phyloP scores from a whole-genome alignment of 768 basidiomycete species.

The Termitomyces sp. region DNA sequence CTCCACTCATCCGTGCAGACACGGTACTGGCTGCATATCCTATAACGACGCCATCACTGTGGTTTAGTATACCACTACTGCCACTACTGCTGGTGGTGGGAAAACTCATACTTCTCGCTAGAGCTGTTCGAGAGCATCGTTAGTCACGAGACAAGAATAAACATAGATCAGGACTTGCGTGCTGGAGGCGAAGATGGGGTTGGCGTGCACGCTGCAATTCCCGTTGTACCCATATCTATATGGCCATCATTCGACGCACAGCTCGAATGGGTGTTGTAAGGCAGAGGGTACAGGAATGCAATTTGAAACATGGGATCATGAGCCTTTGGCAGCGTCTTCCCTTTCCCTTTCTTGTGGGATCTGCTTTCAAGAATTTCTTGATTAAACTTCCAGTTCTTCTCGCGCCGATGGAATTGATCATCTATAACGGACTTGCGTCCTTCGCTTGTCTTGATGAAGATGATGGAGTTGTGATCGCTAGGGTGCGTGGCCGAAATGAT shows the following conservation, averaged over 20 bases:
- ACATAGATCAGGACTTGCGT: neutral
- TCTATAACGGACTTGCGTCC: neutral
- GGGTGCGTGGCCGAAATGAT: conserved; percentile 51
- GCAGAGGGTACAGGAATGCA: neutral
- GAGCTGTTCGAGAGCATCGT: neutral
- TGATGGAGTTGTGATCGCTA: conserved; percentile 47
- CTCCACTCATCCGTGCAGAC: neutral
- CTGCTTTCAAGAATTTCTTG: neutral
- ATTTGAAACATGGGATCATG: neutral
- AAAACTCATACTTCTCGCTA: too few species aligned
- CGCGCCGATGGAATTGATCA: neutral
- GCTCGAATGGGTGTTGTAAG: neutral
- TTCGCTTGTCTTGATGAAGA: neutral
- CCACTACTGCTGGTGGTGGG: neutral
- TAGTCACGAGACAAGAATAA: neutral
- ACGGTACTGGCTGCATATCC: neutral
- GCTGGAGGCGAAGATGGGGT: too few species aligned
- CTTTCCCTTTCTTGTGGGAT: neutral
- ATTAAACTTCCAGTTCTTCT: neutral
- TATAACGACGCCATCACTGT: neutral
- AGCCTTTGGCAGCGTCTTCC: neutral
- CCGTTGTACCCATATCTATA: neutral
- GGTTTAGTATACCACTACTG: neutral
- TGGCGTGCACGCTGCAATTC: neutral
- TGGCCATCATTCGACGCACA: neutral